These are phyloP conservation scores for Cladophialophora exuberans DNA, from an alignment of 2,329 filamentous ascomycete genomes.

Conservation along the genomic window DNA sequence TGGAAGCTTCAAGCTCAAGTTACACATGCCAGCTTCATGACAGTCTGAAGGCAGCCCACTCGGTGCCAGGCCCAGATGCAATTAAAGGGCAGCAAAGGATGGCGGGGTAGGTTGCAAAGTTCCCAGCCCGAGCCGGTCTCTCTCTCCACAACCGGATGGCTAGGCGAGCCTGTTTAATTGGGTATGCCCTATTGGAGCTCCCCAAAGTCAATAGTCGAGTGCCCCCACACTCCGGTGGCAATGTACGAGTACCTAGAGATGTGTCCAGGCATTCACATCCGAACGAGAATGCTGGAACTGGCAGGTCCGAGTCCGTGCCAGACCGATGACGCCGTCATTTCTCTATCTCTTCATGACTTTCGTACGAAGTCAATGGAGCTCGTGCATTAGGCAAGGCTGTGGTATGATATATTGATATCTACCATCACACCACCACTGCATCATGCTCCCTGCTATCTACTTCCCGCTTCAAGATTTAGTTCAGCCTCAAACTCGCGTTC, in stretches of 20 bases:
- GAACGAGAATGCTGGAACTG: neutral
- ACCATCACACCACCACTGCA: conserved; percentile 11
- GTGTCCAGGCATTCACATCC: no score
- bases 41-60: no score
- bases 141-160: neutral
- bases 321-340: no score
- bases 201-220: neutral
- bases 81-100: no score
- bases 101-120: no score
- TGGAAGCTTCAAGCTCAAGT: neutral
- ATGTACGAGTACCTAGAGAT: no score
- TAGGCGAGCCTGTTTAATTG: conserved; percentile 1
- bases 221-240: no score
- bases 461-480: conserved; percentile 2
- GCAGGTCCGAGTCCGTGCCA: no score
- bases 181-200: neutral
- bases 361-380: neutral
- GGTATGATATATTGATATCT: neutral
- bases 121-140: neutral
- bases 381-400: conserved; percentile 4
- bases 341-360: no score
- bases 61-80: no score
- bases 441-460: neutral
- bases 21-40: conserved; percentile 1
- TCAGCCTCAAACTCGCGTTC: conserved; percentile 2